A percentile compares a stretch with the other conserved stretches of the same genome.
Conservation (phyloP, 2,329 filamentous ascomycete species). For the Hortaea sp. region DNA sequence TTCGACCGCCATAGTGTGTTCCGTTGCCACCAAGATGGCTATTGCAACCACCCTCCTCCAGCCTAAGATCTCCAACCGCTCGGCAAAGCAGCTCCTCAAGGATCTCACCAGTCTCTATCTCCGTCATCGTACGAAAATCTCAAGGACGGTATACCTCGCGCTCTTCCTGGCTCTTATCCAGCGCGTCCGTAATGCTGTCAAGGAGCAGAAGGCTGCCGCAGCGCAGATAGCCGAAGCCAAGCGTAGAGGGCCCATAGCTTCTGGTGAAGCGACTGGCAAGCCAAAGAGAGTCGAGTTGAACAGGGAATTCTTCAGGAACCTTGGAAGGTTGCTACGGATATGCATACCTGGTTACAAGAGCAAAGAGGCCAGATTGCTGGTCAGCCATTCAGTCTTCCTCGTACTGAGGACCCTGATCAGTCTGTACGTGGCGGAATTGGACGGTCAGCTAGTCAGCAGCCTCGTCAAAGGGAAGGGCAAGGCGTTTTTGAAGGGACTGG, state of each 20-base stretch:
- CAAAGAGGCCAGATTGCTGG: conserved; percentile 74
- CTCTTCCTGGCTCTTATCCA: conserved; percentile 72
- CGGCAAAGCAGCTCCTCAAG: conserved; percentile 21
- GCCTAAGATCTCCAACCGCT: conserved; percentile 18
- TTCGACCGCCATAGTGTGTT: too few species aligned
- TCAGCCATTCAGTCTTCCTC: conserved; percentile 89
- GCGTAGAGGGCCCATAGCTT: conserved; percentile 27
- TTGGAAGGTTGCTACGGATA: conserved; percentile 70
- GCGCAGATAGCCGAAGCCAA: conserved; percentile 54
- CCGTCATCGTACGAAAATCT: conserved; percentile 69
- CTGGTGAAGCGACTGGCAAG: conserved; percentile 32
- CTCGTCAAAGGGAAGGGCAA: conserved; percentile 83
- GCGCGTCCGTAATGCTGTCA: conserved; percentile 81
- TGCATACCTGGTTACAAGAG: conserved; percentile 84
- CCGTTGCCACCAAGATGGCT: too few species aligned
- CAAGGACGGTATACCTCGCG: conserved; percentile 71
- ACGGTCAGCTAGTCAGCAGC: conserved; percentile 84
- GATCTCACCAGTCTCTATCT: conserved; percentile 64
- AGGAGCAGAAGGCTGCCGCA: conserved; percentile 82
- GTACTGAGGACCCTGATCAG: conserved; percentile 86
- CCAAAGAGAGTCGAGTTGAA: conserved; percentile 85
- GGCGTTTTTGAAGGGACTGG: conserved; percentile 76
- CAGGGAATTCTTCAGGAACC: conserved; percentile 69
- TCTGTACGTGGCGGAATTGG: conserved; percentile 90
- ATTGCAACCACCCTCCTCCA: neutral